These are phyloP conservation scores for Delitschia confertaspora DNA, from an alignment of 495 filamentous ascomycete species.

Conservation along the genomic window DNA sequence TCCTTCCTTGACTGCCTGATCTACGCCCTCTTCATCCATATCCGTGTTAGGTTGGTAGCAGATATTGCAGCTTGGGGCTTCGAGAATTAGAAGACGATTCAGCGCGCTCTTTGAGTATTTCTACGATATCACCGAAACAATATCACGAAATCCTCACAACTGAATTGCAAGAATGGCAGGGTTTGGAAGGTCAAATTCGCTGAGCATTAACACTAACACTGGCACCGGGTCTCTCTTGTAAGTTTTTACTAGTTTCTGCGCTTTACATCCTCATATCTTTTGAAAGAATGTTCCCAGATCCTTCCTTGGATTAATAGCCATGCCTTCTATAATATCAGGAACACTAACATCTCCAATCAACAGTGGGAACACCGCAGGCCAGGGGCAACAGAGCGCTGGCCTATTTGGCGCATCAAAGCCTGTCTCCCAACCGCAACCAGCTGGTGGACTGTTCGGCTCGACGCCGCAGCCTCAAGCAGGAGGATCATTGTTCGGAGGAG, in stretches of 20 bases:
- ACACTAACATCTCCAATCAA: conserved; percentile 6
- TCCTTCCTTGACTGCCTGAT: too few relatives aligned
- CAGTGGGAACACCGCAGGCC: conserved; percentile 26
- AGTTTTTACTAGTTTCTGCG: too few relatives aligned
- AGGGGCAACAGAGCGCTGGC: conserved; percentile 21
- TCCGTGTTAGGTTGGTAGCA: too few relatives aligned
- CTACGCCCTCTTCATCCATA: too few relatives aligned
- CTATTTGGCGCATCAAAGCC: conserved; percentile 17
- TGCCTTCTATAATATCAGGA: background rate
- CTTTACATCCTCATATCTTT: background rate
- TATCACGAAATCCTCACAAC: too few relatives aligned
- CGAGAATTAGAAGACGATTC: too few relatives aligned
- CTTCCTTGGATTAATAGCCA: too few relatives aligned
- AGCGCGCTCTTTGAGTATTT: too few relatives aligned
- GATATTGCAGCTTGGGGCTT: too few relatives aligned
- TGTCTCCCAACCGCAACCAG: conserved; percentile 18
- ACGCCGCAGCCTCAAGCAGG: conserved; percentile 23
- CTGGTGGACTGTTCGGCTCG: conserved; percentile 22
- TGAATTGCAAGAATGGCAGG: conserved; percentile 28
- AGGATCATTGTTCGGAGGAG: conserved; percentile 25
- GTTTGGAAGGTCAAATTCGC: conserved; percentile 52
- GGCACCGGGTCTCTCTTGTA: conserved; percentile 60
- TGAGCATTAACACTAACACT: conserved; percentile 81
- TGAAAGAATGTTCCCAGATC: too few relatives aligned
- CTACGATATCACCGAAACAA: too few relatives aligned